Evolutionary conservation across 2,329 filamentous ascomycete genomes (phyloP).

Genomic region (Aspergillus proliferans): DNA sequence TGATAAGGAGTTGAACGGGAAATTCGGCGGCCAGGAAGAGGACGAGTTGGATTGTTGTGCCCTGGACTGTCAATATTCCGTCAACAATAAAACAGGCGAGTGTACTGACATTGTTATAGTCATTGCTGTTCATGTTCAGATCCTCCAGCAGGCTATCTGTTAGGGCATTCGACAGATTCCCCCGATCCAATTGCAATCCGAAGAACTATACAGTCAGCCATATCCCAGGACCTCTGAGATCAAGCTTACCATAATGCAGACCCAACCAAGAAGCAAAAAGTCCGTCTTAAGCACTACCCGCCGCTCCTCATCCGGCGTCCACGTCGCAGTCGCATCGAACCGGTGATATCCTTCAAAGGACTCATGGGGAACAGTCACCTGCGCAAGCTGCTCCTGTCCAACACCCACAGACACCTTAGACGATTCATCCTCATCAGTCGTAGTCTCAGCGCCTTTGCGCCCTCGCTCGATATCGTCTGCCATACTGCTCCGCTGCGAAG

Average conservation of each 20-base stretch:
- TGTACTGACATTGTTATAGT: slow-evolving; percentile 31
- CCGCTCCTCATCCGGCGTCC: slow-evolving; percentile 39
- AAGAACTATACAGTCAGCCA: slow-evolving; percentile 21
- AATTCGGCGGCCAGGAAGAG: slow-evolving; percentile 34
- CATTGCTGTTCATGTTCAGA: slow-evolving; percentile 27
- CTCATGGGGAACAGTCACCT: slow-evolving; percentile 24
- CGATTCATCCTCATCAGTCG: slow-evolving; percentile 1
- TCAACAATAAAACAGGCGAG: background rate
- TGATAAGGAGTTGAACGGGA: slow-evolving; percentile 43
- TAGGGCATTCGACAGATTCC: slow-evolving; percentile 30
- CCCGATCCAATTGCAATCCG: slow-evolving; percentile 27
- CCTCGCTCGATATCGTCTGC: slow-evolving; percentile 15
- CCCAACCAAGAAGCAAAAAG: slow-evolving; percentile 11
- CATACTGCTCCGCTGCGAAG: background rate
- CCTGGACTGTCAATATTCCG: slow-evolving; percentile 6
- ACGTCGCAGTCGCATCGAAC: slow-evolving; percentile 17
- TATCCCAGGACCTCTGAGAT: background rate
- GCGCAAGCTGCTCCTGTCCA: slow-evolving; percentile 20
- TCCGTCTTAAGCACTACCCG: slow-evolving; percentile 42
- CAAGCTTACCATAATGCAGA: slow-evolving; percentile 20
- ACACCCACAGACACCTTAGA: slow-evolving; percentile 12
- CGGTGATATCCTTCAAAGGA: slow-evolving; percentile 22
- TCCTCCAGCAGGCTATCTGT: slow-evolving; percentile 35
- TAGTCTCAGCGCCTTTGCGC: slow-evolving; percentile 9
- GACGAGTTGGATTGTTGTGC: slow-evolving; percentile 18